Evolutionary conservation across 345 rosid species (phyloP), one percentile per base, ranked within the genome.

Genomic region (Camelina neglecta): DNA sequence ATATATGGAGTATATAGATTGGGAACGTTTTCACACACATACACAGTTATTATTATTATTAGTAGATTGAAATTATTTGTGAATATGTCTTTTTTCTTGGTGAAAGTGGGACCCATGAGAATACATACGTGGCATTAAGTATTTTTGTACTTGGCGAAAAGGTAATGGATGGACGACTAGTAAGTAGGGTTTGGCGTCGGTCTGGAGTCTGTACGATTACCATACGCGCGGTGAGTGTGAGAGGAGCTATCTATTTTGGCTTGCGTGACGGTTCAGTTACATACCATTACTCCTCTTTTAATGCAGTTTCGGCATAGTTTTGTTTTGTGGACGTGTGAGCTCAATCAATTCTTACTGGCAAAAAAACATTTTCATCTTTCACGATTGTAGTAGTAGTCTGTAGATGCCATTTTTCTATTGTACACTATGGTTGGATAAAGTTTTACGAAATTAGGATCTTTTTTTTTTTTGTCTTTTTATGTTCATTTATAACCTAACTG

Each of bases 81-180:
- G 39, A 48, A 36, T 64, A 18, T 13, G 47, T 71, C 60, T 57
- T 48, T 2, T 29, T 63, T 76, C 35, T 64, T 71, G 67, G 61
- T 77, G 77, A 13, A 50, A 38, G 72, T 77, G 73, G 81, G 73
- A 26, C 73, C 81, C 81, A 66, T 11, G 0, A 3, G 73, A 72
- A 59, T 78, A 59, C 73, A 72, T 41, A 72, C 73, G 81, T 78
- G 81, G 80, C 80, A 70, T 76, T 12, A 15, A 33, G 31, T 42
- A 15, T 53, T 8, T 54, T 54, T 45, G 59, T 76, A 68, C 18
- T 75, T 67, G 38, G 60, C 33, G 47, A 23, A 10, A 49, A 41
- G 39, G 48, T 36, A 18, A 2, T 35, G 36, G 7, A 33, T 36
- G 31, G 31, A 29, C 31, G 31, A 4, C 5, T 26, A 7, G 4